Evolutionary conservation across 345 rosid genomes (phyloP).

Genomic region (Melaleuca alternifolia): DNA sequence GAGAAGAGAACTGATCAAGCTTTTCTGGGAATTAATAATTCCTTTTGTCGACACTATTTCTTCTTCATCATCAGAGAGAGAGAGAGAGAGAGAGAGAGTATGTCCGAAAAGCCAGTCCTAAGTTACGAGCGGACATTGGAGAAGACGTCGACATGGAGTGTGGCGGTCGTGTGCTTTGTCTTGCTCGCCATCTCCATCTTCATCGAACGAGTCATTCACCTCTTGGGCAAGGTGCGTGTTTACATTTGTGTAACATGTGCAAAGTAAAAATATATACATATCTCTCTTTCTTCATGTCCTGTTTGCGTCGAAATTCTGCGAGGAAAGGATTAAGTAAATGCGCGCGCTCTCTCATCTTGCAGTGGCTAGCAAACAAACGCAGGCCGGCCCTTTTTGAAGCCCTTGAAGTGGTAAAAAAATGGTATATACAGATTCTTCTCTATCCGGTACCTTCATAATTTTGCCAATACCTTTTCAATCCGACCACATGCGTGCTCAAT

Average conservation of each 20-base stretch:
- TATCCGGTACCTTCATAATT: not conserved
- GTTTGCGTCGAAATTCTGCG: not conserved
- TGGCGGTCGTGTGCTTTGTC: slow-evolving; percentile 71
- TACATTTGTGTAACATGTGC: not conserved
- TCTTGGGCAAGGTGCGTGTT: slow-evolving; percentile 8
- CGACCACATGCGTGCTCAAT: not conserved
- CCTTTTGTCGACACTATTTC: not conserved
- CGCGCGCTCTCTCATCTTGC: not conserved
- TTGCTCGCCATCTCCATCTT: slow-evolving; percentile 57
- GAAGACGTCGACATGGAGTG: slow-evolving; percentile 88
- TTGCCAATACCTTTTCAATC: not conserved
- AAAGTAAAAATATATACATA: not conserved
- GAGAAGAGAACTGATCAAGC: not conserved
- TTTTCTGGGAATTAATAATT: not conserved
- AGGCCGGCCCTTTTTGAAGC: slow-evolving; percentile 67
- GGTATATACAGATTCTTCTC: slow-evolving; percentile 20
- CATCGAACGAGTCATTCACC: slow-evolving; percentile 59
- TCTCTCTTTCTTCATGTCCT: not conserved
- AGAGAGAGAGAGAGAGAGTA: not conserved
- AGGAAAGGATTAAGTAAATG: not conserved
- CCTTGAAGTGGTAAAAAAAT: slow-evolving; percentile 74
- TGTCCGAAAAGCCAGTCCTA: not conserved
- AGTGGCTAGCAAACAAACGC: slow-evolving; percentile 53
- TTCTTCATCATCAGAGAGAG: not conserved
- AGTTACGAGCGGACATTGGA: slow-evolving; percentile 33